Percentiles rank a stretch among this genome's conserved stretches.
Conservation (phyloP, 2,329 filamentous ascomycete species). For the Ophiostoma australiae region DNA sequence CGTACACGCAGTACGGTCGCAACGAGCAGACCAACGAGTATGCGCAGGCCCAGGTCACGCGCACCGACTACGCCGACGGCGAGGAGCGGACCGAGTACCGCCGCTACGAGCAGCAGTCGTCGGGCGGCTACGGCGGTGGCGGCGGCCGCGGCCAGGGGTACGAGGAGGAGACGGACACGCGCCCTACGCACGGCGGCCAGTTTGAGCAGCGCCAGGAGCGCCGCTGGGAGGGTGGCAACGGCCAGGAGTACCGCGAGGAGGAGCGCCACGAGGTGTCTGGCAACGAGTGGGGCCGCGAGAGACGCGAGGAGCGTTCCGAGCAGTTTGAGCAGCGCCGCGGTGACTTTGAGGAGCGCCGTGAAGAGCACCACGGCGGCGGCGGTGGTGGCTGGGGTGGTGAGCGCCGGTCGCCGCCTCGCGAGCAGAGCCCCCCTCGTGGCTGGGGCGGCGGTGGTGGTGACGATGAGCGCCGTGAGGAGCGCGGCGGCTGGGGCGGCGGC, state of each 20-base stretch:
- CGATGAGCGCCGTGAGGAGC: constrained; percentile 23
- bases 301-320: no score
- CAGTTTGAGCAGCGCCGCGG: constrained; percentile 51
- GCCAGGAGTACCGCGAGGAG: constrained; percentile 19
- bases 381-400: constrained; percentile 3
- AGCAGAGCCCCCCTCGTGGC: constrained; percentile 19
- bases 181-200: constrained; percentile 42
- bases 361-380: not conserved
- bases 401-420: constrained; percentile 12
- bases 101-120: constrained; percentile 50
- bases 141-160: constrained; percentile 41
- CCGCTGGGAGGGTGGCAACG: constrained; percentile 37
- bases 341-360: not conserved
- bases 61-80: constrained; percentile 55
- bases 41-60: constrained; percentile 55
- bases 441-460: constrained; percentile 24
- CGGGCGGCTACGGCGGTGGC: constrained; percentile 29
- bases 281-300: no score
- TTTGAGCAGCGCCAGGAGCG: constrained; percentile 57
- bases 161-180: constrained; percentile 53
- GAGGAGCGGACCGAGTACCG: constrained; percentile 56
- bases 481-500: constrained; percentile 27
- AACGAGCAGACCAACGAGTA: constrained; percentile 48
- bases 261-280: not conserved
- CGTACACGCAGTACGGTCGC: constrained; percentile 57